Evolutionary conservation across 163 green algal genomes (phyloP).

Genomic region (Chlorella variabilis): DNA sequence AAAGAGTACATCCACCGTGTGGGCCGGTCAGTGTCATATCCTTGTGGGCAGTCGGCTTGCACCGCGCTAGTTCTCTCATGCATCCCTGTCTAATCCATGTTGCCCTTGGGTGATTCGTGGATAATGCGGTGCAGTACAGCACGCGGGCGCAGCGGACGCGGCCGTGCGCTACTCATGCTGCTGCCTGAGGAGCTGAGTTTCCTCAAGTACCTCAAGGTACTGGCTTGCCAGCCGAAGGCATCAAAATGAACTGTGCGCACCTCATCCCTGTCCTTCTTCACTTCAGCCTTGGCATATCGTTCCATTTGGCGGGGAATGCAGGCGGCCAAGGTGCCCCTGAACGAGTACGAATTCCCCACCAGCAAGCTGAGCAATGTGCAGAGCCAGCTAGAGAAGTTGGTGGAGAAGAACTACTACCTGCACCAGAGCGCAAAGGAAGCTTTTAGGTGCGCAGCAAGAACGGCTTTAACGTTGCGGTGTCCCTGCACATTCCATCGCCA

Average conservation of each 20-base stretch:
- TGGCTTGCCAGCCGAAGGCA: slow-evolving; percentile 3
- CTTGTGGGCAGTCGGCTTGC: not conserved
- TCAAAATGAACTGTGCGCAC: not conserved
- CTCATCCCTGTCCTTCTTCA: too few relatives aligned
- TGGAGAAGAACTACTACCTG: slow-evolving; percentile 99
- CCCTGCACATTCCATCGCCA: too few relatives aligned
- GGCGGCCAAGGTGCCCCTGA: slow-evolving; percentile 85
- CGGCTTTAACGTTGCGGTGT: not conserved
- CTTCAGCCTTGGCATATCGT: too few relatives aligned
- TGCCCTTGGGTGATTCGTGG: too few relatives aligned
- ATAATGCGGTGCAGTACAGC: slow-evolving; percentile 78
- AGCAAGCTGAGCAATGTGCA: slow-evolving; percentile 98
- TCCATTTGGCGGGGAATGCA: too few relatives aligned
- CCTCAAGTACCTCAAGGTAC: slow-evolving; percentile 89
- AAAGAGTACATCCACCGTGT: slow-evolving; percentile 98
- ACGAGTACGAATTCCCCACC: slow-evolving; percentile 98
- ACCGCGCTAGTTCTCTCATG: too few relatives aligned
- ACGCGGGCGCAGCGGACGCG: slow-evolving; percentile 83
- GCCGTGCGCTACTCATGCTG: slow-evolving; percentile 95
- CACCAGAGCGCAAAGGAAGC: slow-evolving; percentile 80
- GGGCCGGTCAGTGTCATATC: slow-evolving; percentile 21
- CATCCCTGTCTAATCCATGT: not conserved
- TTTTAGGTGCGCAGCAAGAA: slow-evolving; percentile 33
- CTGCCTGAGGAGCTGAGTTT: slow-evolving; percentile 97
- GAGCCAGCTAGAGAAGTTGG: slow-evolving; percentile 94